A percentile compares a stretch with the other conserved stretches of the same genome.
Conservation (phyloP, 78 protist genomes). For the Monocercomonoides exilis region DNA sequence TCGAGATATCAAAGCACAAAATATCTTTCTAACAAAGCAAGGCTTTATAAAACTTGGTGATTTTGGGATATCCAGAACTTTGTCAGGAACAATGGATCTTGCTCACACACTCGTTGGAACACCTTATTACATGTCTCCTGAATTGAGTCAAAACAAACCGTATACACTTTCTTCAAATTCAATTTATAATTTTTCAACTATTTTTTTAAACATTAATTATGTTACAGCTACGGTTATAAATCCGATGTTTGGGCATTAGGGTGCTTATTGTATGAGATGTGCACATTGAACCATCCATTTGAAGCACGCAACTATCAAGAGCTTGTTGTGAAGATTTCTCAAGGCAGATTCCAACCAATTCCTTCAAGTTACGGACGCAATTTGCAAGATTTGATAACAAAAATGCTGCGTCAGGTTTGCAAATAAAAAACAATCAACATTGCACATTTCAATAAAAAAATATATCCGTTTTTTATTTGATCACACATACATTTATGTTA, state of each 20-base stretch:
- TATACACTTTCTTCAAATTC: too few relatives aligned
- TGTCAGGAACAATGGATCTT: not conserved
- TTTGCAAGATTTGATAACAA: not conserved
- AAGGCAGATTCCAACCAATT: not conserved
- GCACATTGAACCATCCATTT: not conserved
- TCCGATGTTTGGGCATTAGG: not conserved
- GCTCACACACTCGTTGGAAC: not conserved
- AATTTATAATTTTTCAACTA: too few relatives aligned
- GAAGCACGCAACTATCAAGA: not conserved
- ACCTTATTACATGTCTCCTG: not conserved
- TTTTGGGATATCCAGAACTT: not conserved
- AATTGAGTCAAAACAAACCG: not conserved
- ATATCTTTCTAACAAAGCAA: not conserved
- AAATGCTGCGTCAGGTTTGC: too few relatives aligned
- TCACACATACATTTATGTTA: too few relatives aligned
- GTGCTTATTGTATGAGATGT: not conserved
- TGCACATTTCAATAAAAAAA: too few relatives aligned
- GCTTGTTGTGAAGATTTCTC: not conserved
- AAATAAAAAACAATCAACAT: too few relatives aligned
- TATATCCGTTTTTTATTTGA: too few relatives aligned
- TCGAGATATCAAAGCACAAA: not conserved
- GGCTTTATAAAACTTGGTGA: not conserved
- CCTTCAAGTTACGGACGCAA: not conserved
- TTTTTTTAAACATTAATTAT: too few relatives aligned
- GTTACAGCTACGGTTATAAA: not conserved